A percentile compares a stretch with the other conserved stretches of the same genome.
These are phyloP conservation scores for Barnettozyma siamensis DNA, from an alignment of 805 yeast species.

Conservation along the genomic window DNA sequence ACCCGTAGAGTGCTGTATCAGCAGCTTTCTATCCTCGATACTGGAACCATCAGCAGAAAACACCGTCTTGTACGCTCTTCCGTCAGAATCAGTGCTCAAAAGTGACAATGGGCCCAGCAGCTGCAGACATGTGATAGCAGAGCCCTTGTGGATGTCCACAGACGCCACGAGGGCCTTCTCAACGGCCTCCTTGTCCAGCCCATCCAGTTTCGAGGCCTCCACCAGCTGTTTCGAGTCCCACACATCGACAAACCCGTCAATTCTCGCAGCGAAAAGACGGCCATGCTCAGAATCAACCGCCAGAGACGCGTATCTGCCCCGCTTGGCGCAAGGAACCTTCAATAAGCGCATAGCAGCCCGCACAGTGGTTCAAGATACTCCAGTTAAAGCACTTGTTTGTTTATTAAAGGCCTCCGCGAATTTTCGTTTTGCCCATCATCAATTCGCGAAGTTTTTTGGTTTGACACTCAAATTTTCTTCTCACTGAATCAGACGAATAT, in stretches of 20 bases:
- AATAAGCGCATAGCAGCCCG: constrained; percentile 19
- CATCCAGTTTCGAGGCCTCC: constrained; percentile 9
- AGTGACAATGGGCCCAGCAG: neutral
- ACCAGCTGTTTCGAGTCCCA: constrained; percentile 17
- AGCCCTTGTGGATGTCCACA: constrained; percentile 5
- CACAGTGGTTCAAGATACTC: too few species aligned
- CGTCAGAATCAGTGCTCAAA: constrained; percentile 15
- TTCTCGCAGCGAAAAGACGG: constrained; percentile 11
- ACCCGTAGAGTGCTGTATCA: constrained; percentile 10
- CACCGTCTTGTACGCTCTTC: constrained; percentile 12
- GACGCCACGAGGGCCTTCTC: neutral
- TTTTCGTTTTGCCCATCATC: too few species aligned
- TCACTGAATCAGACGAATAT: neutral
- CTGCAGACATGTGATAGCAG: constrained; percentile 8
- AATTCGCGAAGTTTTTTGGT: too few species aligned
- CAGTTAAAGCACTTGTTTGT: too few species aligned
- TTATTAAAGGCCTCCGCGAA: too few species aligned
- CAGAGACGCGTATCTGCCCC: constrained; percentile 9
- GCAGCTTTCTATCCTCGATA: neutral
- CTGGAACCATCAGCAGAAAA: constrained; percentile 5
- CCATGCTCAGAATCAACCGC: constrained; percentile 2
- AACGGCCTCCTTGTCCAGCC: constrained; percentile 7
- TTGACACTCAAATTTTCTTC: too few species aligned
- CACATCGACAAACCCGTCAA: constrained; percentile 11
- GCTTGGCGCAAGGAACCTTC: constrained; percentile 15